These are phyloP conservation scores for Limonium bicolor DNA, from an alignment of 148 eudicot species.

Conservation along the genomic window DNA sequence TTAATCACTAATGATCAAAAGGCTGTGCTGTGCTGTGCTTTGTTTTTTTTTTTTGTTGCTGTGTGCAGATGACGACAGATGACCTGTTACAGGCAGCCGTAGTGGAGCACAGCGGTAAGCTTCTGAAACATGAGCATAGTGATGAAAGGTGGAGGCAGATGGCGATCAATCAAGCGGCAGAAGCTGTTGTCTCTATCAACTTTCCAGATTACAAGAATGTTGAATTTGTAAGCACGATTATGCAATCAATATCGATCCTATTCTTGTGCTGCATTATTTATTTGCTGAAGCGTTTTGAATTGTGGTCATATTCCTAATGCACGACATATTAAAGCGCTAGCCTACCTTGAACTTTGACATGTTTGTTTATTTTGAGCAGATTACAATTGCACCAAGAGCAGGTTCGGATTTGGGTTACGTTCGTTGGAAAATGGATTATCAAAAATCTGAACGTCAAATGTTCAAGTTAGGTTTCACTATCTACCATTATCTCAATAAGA, in stretches of 20 bases:
- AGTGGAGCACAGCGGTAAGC: slow-evolving; percentile 84
- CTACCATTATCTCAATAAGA: background rate
- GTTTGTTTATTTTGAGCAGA: slow-evolving; percentile 24
- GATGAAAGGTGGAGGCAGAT: slow-evolving; percentile 74
- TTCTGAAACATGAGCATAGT: slow-evolving; percentile 60
- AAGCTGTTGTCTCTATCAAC: slow-evolving; percentile 75
- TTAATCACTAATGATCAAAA: background rate
- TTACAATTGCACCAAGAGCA: slow-evolving; percentile 86
- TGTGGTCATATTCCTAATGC: slow-evolving; percentile 1
- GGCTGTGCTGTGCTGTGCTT: background rate
- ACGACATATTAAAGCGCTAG: background rate
- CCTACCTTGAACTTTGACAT: background rate
- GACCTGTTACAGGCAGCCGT: slow-evolving; percentile 88
- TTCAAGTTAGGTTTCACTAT: slow-evolving; percentile 28
- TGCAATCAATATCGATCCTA: too few species aligned
- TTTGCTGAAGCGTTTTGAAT: background rate
- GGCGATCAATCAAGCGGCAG: slow-evolving; percentile 84
- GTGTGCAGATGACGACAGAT: slow-evolving; percentile 71
- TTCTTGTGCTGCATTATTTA: background rate
- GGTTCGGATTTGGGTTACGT: slow-evolving; percentile 82
- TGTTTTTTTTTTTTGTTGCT: too few species aligned
- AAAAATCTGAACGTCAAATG: slow-evolving; percentile 46
- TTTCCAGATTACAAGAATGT: slow-evolving; percentile 71
- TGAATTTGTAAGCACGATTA: slow-evolving; percentile 84
- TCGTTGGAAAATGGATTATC: slow-evolving; percentile 55